Evolutionary conservation across 306 rosid genomes (phyloP), one percentile per base, ranked within the genome.

Genomic region (Arachis stenosperma): DNA sequence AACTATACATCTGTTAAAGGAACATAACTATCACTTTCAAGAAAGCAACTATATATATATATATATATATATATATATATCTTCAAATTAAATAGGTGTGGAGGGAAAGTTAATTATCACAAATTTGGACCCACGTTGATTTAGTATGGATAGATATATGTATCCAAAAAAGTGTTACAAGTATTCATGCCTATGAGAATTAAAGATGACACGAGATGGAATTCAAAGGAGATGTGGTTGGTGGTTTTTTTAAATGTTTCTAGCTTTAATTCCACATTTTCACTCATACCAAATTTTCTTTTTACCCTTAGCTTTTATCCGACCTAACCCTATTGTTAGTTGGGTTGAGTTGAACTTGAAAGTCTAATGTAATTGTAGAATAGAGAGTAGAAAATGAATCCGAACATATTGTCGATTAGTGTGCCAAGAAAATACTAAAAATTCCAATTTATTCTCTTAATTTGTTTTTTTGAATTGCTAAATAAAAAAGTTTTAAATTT

Each of bases 51-150:
- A 50, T 42, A 22, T 22, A 22, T 22, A 22, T 22, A 22, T 22
- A 22, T 22, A 22, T 22, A 22, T 22, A 22, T 22, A 22, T 22
- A 22, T 22, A 22, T 22, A 22, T 22, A 22, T 11, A 50, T 42
- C 27, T 22, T 22, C 27, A 22, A 22, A 22, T 22, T 22, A 22
- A 22, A 22, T 22, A 22, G 27, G 27, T 22, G 27, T 22, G 27
- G 27, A 22, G 27, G 27, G 27, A 22, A 22, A 22, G 27, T 22
- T 44, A 6, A 87, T 53, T 81, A 87, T 91, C 91, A 81, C 83
- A 77, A 85, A 78, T 87, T 89, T 22, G 95, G 88, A 81, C 85
- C 88, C n/a, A 56, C 65, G 91, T 88, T 44, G 95, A 83, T 85
- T 89, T 86, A 50, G 6, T 50, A 50, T 5, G 37, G 37, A 33